Evolutionary conservation across 2,329 filamentous ascomycete species (phyloP), one percentile per base, ranked within the genome.

Genomic region (Fusarium camptoceras): DNA sequence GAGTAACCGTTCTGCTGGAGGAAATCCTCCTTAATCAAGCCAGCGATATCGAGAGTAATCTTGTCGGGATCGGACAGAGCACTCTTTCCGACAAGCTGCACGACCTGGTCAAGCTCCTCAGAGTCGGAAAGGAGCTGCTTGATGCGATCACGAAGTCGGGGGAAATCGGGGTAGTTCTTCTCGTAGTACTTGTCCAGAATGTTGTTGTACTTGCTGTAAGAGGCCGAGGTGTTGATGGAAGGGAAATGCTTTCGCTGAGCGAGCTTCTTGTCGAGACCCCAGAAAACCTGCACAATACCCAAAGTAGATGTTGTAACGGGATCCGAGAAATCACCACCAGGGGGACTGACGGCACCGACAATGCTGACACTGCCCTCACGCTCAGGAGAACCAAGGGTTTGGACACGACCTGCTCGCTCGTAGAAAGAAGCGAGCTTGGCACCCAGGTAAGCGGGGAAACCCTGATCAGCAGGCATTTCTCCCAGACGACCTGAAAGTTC

Each of bases 401-500:
- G 88, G 70, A 94, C 92, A 79, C 93, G 92, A 73, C 96, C 96
- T 72, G 96, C 96, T 85, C 96, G 94, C 84, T 99, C 96, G 88
- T 99, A 99, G 88, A 99, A 99, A 78, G 94, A 97, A 69, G 96
- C 96, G 71, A 99, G 89, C 86, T 99, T 99, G 73, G 96, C 94
- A 84, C 94, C 91, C 58, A 99, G 88, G 81, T 99, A 99, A 54
- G 96, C 96, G 47, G 96, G 96, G 91, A 98, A 99, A 89, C 96
- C 96, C 83, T 99, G 96, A 82, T 99, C 96, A 81, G 96, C 96
- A 83, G 96, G 96, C 96, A 99, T 99, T 83, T 99, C 96, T 87
- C 96, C 96, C 66, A 99, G 87, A 88, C 96, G 96, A 87, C 96
- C 96, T 34, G 96, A 99, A 81, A 99, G 91, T 82, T 99, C 96